Evolutionary conservation across 2,329 filamentous ascomycete genomes (phyloP).

Genomic region (Eutypa lata): DNA sequence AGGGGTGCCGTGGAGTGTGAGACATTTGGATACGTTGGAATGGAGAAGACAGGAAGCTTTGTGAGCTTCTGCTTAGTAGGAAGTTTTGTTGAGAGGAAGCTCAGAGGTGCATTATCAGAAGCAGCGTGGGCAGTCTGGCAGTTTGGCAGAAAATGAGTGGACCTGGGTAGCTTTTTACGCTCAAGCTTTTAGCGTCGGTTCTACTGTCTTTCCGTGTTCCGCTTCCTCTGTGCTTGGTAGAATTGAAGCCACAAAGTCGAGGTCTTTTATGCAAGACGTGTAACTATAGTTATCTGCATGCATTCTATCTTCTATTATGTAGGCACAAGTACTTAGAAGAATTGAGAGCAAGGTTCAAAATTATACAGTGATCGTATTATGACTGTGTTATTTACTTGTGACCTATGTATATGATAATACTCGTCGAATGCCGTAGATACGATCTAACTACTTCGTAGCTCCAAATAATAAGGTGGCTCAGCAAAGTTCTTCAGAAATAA

Average conservation of each 20-base stretch:
- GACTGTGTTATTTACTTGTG: too few species aligned
- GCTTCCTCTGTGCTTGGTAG: not conserved
- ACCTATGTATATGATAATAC: too few species aligned
- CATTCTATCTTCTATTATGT: too few species aligned
- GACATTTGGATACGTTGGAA: slow-evolving; percentile 13
- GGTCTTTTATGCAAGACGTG: too few species aligned
- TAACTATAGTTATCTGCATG: too few species aligned
- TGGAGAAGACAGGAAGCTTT: slow-evolving; percentile 1
- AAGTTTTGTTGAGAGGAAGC: slow-evolving; percentile 4
- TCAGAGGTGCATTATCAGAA: not conserved
- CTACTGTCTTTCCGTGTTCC: slow-evolving; percentile 12
- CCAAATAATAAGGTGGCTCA: too few species aligned
- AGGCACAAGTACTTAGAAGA: too few species aligned
- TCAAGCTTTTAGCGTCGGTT: not conserved
- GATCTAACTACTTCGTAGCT: too few species aligned
- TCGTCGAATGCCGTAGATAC: too few species aligned
- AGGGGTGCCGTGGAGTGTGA: slow-evolving; percentile 7
- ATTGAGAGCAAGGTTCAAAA: too few species aligned
- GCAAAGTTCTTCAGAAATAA: too few species aligned
- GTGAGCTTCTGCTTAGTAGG: slow-evolving; percentile 3
- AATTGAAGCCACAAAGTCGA: not conserved
- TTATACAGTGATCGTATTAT: too few species aligned
- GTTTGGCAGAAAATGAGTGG: not conserved
- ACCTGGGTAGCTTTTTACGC: not conserved
- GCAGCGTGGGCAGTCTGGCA: not conserved